phyloP scores from a whole-genome alignment of 2,329 filamentous ascomycete genomes.

The Colletotrichum tanaceti region DNA sequence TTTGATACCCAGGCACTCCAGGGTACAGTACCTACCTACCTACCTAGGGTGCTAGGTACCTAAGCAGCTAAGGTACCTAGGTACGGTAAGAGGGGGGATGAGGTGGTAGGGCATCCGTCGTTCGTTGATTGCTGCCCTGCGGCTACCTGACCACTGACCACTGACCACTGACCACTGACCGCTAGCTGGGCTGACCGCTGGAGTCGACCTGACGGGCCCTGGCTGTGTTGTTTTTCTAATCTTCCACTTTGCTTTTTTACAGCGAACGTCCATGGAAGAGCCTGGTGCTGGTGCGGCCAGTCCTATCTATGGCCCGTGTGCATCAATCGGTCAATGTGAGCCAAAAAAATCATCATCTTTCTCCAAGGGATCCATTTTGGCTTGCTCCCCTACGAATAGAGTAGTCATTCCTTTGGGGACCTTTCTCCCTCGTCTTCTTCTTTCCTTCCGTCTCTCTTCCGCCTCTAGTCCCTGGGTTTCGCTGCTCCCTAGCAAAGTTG shows the following conservation, averaged over 20 bases:
- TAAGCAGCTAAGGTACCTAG: too few relatives aligned
- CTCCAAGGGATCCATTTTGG: neutral
- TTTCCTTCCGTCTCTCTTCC: neutral
- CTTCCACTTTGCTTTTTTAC: neutral
- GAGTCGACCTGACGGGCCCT: neutral
- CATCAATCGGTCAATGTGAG: neutral
- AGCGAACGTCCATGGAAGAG: constrained; percentile 7
- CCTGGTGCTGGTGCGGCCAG: neutral
- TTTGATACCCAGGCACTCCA: too few relatives aligned
- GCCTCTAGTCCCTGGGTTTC: neutral
- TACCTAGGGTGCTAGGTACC: too few relatives aligned
- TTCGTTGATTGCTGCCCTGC: constrained; percentile 17
- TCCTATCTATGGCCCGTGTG: constrained; percentile 11
- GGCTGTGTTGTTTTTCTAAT: neutral
- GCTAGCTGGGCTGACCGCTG: neutral
- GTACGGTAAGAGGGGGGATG: neutral
- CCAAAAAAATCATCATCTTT: neutral
- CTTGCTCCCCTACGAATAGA: neutral
- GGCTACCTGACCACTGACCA: constrained; percentile 18
- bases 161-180: neutral
- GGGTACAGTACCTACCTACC: too few relatives aligned
- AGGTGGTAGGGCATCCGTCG: constrained; percentile 3
- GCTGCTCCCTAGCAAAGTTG: constrained; percentile 1
- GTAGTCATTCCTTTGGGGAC: neutral
- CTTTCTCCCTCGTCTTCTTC: neutral